Evolutionary conservation across 2,329 filamentous ascomycete species (phyloP).

Genomic region (Ceratocystis smalleyi): DNA sequence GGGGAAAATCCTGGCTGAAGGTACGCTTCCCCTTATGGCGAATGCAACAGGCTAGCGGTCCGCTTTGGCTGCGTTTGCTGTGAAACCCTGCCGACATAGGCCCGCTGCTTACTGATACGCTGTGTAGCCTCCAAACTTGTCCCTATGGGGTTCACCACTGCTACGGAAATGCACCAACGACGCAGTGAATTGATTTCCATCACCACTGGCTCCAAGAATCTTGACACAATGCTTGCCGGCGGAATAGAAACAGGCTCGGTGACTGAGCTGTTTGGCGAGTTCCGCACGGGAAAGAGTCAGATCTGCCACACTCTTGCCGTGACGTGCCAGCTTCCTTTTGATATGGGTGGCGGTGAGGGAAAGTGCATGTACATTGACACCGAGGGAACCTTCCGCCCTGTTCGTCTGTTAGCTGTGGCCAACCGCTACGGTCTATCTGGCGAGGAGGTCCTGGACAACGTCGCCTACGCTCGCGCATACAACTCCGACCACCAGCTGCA

Average conservation of each 20-base stretch:
- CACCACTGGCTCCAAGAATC: conserved; percentile 91
- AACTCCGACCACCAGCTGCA: conserved; percentile 97
- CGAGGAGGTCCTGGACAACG: conserved; percentile 95
- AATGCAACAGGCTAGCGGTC: background rate
- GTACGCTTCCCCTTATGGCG: conserved; percentile 31
- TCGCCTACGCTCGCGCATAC: conserved; percentile 94
- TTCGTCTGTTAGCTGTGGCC: conserved; percentile 78
- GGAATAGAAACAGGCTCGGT: conserved; percentile 95
- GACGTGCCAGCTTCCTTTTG: conserved; percentile 92
- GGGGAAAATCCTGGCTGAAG: conserved; percentile 75
- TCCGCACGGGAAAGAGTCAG: conserved; percentile 94
- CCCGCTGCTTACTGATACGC: background rate
- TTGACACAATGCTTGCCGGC: conserved; percentile 86
- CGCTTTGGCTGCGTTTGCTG: background rate
- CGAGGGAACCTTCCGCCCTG: conserved; percentile 89
- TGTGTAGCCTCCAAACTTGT: conserved; percentile 75
- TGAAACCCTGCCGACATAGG: background rate
- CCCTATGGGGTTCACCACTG: conserved; percentile 97
- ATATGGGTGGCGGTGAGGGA: conserved; percentile 96
- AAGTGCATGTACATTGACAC: conserved; percentile 99
- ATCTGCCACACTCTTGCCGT: conserved; percentile 98
- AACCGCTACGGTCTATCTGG: conserved; percentile 88
- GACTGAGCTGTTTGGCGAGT: conserved; percentile 96
- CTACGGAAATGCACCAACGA: conserved; percentile 95
- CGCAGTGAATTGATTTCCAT: conserved; percentile 96